Conservation (phyloP, 495 filamentous ascomycete species). For the Terfezia claveryi region DNA sequence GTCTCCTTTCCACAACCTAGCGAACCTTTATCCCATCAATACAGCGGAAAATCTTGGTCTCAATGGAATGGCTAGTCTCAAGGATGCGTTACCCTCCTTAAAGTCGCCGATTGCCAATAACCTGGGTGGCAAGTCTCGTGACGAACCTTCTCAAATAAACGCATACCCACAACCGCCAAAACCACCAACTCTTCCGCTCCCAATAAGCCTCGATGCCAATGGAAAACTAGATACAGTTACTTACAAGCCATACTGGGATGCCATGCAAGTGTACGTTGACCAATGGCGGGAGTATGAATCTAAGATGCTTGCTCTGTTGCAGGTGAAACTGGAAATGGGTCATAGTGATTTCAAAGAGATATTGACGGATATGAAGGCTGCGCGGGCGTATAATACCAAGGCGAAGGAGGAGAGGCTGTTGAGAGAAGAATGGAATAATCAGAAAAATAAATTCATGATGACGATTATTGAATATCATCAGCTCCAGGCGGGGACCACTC, state of each 20-base stretch:
- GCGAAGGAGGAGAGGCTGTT: neutral
- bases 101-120: neutral
- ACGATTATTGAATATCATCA: neutral
- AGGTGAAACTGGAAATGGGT: neutral
- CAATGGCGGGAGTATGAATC: neutral
- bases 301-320: neutral
- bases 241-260: neutral
- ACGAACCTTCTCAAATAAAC: neutral
- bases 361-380: neutral
- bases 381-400: neutral
- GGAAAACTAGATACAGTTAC: neutral
- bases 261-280: neutral
- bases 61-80: too few relatives aligned
- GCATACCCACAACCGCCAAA: neutral
- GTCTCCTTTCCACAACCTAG: neutral
- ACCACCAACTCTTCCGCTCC: neutral
- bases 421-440: neutral
- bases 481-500: neutral
- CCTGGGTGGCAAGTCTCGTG: too few relatives aligned
- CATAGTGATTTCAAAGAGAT: neutral
- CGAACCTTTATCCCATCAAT: neutral
- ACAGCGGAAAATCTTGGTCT: neutral
- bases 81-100: neutral
- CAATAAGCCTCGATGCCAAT: neutral
- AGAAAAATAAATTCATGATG: neutral